These are phyloP conservation scores for Starmerella cellae DNA, from an alignment of 805 yeast species.

Conservation along the genomic window DNA sequence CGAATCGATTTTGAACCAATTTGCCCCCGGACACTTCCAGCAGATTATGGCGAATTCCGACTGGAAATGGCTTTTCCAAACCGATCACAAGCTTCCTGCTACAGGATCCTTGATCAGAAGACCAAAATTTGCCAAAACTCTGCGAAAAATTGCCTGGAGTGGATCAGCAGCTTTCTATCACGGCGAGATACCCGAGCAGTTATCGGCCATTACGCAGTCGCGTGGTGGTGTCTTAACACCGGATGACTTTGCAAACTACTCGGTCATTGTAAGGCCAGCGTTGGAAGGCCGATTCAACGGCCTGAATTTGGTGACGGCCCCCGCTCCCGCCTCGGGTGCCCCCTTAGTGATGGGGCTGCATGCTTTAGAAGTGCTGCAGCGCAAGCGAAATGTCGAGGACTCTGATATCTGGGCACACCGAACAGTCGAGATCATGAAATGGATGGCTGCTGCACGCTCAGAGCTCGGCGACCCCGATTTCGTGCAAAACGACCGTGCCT, in stretches of 20 bases:
- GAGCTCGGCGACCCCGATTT: constrained; percentile 58
- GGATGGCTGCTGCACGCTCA: constrained; percentile 82
- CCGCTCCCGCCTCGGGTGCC: constrained; percentile 74
- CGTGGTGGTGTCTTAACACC: constrained; percentile 55
- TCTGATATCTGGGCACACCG: constrained; percentile 44
- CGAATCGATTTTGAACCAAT: constrained; percentile 25
- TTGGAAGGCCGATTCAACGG: constrained; percentile 33
- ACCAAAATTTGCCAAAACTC: constrained; percentile 50
- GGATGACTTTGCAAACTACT: constrained; percentile 56
- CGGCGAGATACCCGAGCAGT: constrained; percentile 54
- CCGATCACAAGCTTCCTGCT: constrained; percentile 1
- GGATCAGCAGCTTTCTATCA: constrained; percentile 78
- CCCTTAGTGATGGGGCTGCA: constrained; percentile 65
- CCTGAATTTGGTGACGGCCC: constrained; percentile 41
- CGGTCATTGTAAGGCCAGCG: constrained; percentile 36
- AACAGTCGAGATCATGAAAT: constrained; percentile 76
- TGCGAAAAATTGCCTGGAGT: constrained; percentile 54
- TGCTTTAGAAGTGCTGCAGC: constrained; percentile 40
- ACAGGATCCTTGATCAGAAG: constrained; percentile 27
- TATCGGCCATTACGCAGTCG: constrained; percentile 38
- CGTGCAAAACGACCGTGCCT: constrained; percentile 28
- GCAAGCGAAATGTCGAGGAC: constrained; percentile 28
- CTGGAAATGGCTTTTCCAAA: constrained; percentile 26
- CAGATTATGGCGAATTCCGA: constrained; percentile 14
- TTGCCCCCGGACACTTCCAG: constrained; percentile 14